Conservation (phyloP, 1,139 yeast species). For the Yamadazyma taylorii region DNA sequence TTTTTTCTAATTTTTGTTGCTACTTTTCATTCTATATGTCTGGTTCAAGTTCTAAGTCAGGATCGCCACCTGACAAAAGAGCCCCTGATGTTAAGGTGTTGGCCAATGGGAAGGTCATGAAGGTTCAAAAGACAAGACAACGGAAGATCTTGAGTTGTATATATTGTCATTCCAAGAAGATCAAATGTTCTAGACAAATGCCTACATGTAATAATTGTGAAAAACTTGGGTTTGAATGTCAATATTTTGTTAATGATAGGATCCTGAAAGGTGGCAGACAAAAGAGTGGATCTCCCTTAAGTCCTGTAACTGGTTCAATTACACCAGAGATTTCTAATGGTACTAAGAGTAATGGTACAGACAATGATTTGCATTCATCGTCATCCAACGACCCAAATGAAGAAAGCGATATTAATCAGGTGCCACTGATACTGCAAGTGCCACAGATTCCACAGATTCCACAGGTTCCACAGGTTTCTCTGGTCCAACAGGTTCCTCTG, state of each 20-base stretch:
- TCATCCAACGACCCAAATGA: neutral
- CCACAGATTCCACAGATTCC: neutral
- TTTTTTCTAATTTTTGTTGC: neutral
- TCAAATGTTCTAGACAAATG: slow-evolving; percentile 54
- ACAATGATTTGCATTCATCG: neutral
- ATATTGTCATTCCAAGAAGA: slow-evolving; percentile 61
- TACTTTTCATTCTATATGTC: neutral
- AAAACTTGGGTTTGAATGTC: slow-evolving; percentile 44
- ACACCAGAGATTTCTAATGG: neutral
- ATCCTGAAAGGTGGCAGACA: slow-evolving; percentile 48
- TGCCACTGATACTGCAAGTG: neutral
- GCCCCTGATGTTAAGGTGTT: slow-evolving; percentile 13
- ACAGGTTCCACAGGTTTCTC: neutral
- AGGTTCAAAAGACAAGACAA: slow-evolving; percentile 60
- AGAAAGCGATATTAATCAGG: too few species aligned
- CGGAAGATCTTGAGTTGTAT: slow-evolving; percentile 57
- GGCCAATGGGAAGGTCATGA: slow-evolving; percentile 48
- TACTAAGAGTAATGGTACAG: neutral
- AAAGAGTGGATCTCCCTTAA: slow-evolving; percentile 12
- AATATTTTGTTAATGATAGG: slow-evolving; percentile 57
- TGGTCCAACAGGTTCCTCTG: neutral
- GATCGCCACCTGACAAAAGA: neutral
- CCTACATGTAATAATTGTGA: slow-evolving; percentile 53
- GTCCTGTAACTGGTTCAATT: neutral
- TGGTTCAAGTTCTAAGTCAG: neutral